phyloP scores from a whole-genome alignment of 805 yeast species.

The Metschnikowia cubensis region DNA sequence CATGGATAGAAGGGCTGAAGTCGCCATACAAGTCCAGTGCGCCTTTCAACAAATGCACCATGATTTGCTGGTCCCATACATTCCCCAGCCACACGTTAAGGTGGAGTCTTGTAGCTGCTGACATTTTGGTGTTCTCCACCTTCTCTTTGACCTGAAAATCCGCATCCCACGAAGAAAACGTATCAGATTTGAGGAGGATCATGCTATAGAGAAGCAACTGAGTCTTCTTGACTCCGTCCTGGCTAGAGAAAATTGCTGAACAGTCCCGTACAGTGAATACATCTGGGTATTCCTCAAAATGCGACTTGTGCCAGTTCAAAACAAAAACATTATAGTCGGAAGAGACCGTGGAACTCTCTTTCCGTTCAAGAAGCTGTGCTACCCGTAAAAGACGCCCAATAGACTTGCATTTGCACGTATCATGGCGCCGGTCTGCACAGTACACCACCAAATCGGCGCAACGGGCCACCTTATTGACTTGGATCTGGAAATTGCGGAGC shows the following conservation, averaged over 20 bases:
- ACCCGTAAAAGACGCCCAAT: slow-evolving; percentile 34
- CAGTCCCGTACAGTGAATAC: slow-evolving; percentile 14
- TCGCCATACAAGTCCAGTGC: slow-evolving; percentile 6
- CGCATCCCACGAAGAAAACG: slow-evolving; percentile 49
- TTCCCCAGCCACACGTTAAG: slow-evolving; percentile 78
- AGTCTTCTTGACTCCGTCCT: slow-evolving; percentile 17
- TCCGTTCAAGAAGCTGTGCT: slow-evolving; percentile 29
- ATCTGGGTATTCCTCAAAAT: slow-evolving; percentile 3
- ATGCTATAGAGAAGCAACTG: slow-evolving; percentile 15
- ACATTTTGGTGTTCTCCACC: slow-evolving; percentile 79
- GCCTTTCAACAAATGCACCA: slow-evolving; percentile 18
- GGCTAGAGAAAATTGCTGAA: slow-evolving; percentile 8
- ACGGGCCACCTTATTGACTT: slow-evolving; percentile 72
- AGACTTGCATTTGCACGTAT: slow-evolving; percentile 12
- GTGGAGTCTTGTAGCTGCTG: slow-evolving; percentile 62
- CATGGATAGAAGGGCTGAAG: slow-evolving; percentile 7
- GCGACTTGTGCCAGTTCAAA: slow-evolving; percentile 5
- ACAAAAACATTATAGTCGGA: slow-evolving; percentile 20
- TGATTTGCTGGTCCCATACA: slow-evolving; percentile 59
- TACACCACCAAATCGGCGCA: slow-evolving; percentile 78
- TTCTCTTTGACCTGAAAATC: slow-evolving; percentile 71
- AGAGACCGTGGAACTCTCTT: slow-evolving; percentile 5
- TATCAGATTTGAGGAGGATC: slow-evolving; percentile 8
- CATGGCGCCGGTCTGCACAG: slow-evolving; percentile 12
- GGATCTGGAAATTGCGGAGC: slow-evolving; percentile 80